Evolutionary conservation across 805 yeast genomes (phyloP).

Genomic region (Starmerella stigmatis): DNA sequence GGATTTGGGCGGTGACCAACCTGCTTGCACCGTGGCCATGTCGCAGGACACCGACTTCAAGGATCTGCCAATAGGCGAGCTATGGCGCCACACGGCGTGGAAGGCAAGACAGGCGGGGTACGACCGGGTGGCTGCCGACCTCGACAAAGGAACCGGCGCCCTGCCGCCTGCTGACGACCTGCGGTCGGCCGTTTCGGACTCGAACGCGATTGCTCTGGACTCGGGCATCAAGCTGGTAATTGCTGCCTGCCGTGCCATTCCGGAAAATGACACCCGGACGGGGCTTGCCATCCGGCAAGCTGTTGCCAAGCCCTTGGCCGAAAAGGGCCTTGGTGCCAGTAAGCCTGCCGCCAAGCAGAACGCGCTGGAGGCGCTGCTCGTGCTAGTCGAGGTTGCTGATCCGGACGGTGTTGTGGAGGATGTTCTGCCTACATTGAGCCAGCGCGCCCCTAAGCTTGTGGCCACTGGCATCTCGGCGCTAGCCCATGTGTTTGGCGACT

Average conservation of each 20-base stretch:
- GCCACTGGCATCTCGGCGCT: constrained; percentile 54
- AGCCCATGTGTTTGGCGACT: constrained; percentile 43
- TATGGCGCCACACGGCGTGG: constrained; percentile 67
- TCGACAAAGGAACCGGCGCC: background rate
- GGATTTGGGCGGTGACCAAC: background rate
- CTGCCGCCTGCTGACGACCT: constrained; percentile 25
- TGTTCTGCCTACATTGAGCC: constrained; percentile 46
- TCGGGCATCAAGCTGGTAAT: constrained; percentile 52
- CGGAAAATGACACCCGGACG: constrained; percentile 34
- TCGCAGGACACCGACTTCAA: constrained; percentile 52
- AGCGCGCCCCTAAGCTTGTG: constrained; percentile 59
- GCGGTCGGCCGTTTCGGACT: constrained; percentile 55
- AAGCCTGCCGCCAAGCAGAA: constrained; percentile 64
- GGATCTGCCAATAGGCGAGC: constrained; percentile 52
- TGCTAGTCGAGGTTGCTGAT: constrained; percentile 57
- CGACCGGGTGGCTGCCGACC: constrained; percentile 40
- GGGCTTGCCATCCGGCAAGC: constrained; percentile 27
- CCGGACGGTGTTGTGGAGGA: constrained; percentile 47
- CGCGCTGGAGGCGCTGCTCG: constrained; percentile 50
- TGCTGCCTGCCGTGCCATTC: constrained; percentile 46
- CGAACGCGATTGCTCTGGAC: constrained; percentile 89
- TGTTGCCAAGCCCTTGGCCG: constrained; percentile 42
- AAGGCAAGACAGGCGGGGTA: constrained; percentile 76
- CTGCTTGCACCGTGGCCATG: constrained; percentile 22
- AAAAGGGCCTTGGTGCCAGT: constrained; percentile 69